Evolutionary conservation across 768 basidiomycete genomes (phyloP).

Genomic region (Xerocomus brunneocitrinus): DNA sequence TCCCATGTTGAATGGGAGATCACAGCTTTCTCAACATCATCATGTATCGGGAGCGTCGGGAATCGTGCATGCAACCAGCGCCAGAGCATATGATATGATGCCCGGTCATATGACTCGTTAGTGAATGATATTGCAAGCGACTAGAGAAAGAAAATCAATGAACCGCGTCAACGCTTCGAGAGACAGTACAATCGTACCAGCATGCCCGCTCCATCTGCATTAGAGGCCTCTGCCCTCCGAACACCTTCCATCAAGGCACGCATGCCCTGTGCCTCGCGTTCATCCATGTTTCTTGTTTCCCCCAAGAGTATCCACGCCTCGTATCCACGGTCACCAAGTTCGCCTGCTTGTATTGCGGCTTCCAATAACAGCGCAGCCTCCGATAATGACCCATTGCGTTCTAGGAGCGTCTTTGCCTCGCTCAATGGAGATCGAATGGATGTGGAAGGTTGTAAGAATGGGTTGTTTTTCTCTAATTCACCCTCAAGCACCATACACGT

Average conservation of each 20-base stretch:
- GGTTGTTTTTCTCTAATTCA: constrained; percentile 63
- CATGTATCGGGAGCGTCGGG: constrained; percentile 50
- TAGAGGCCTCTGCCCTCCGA: constrained; percentile 56
- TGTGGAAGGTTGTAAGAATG: constrained; percentile 51
- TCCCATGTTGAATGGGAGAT: constrained; percentile 70
- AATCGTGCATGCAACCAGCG: constrained; percentile 75
- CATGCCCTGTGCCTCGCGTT: constrained; percentile 80
- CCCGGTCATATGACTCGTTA: constrained; percentile 88
- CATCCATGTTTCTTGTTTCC: constrained; percentile 86
- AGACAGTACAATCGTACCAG: constrained; percentile 44
- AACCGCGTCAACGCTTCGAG: background rate
- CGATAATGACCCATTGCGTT: constrained; percentile 78
- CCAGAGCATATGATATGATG: constrained; percentile 78
- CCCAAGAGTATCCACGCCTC: constrained; percentile 93
- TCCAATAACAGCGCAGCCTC: constrained; percentile 86
- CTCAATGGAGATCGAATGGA: constrained; percentile 48
- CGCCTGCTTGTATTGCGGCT: constrained; percentile 81
- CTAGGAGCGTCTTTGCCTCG: constrained; percentile 73
- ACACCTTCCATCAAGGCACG: constrained; percentile 74
- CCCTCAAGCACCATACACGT: constrained; percentile 1
- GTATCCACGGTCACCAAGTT: constrained; percentile 74
- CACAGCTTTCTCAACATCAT: constrained; percentile 53
- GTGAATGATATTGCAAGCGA: constrained; percentile 95
- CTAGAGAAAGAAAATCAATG: constrained; percentile 37
- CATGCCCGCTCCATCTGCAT: constrained; percentile 67